Conservation (phyloP, 2,329 filamentous ascomycete species). For the Aspergillus sojae region DNA sequence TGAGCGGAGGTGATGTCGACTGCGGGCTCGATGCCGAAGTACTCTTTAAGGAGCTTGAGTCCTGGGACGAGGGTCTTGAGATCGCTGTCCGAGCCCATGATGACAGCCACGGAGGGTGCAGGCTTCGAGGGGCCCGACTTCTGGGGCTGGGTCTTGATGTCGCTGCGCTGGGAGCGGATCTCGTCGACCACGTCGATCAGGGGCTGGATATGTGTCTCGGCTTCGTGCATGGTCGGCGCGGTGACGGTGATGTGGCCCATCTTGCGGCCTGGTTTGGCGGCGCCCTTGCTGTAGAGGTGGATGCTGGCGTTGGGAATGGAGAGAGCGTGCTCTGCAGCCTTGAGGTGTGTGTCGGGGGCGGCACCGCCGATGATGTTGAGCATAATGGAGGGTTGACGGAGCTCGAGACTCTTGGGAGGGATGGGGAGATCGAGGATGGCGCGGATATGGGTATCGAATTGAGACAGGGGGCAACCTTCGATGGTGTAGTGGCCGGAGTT, state of each 20-base stretch:
- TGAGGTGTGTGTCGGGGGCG: constrained; percentile 63
- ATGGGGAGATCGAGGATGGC: constrained; percentile 76
- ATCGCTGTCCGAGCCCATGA: constrained; percentile 54
- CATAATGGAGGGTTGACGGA: constrained; percentile 56
- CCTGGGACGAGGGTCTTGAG: constrained; percentile 49
- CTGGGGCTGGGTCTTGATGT: constrained; percentile 37
- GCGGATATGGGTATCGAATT: constrained; percentile 87
- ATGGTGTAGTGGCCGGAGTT: constrained; percentile 97
- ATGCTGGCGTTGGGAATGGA: constrained; percentile 64
- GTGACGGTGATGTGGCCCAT: constrained; percentile 93
- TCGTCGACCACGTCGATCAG: constrained; percentile 76
- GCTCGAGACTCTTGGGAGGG: constrained; percentile 49
- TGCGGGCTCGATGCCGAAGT: constrained; percentile 46
- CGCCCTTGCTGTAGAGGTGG: constrained; percentile 89
- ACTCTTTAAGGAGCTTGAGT: constrained; percentile 46
- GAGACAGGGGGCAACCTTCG: constrained; percentile 84
- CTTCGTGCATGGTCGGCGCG: constrained; percentile 66
- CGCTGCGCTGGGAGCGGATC: constrained; percentile 64
- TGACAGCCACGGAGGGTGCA: constrained; percentile 46
- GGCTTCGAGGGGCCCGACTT: constrained; percentile 36
- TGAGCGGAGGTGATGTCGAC: constrained; percentile 59
- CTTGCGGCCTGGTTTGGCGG: constrained; percentile 83
- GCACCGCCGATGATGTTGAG: constrained; percentile 60
- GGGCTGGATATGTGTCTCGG: constrained; percentile 68
- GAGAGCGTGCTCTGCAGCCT: constrained; percentile 59